Base-by-base conservation (phyloP, 176 grass and related monocot genomes). In the Panicum miliaceum region DNA sequence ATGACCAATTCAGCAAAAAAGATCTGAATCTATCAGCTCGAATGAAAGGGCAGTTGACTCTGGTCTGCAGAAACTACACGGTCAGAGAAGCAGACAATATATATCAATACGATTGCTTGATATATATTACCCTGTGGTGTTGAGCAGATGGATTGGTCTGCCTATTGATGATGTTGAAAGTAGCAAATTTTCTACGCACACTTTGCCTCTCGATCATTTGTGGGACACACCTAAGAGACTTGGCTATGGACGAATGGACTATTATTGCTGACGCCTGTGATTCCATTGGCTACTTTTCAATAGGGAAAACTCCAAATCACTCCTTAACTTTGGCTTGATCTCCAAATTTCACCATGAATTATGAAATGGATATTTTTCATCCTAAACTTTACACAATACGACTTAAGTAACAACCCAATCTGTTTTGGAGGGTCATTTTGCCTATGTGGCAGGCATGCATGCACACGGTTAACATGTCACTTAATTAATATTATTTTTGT, bases 111-210 rank as follows among this genome's bases (percentile, higher is more conserved):
- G 10, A 73, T 84, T 73, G 81, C 36, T 65, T 84, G 27, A 56
- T 79, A 34, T 79, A 34, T 50, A 64, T 58, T 83, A 15, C 60
- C 64, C 60, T 13, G 43, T 82, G 34, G 63, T 48, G 75, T 84
- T 65, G 37, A 88, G 57, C 57, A 58, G 53, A 40, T 68, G 76
- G 50, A 48, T 67, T 10, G 51, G 26, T 75, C 34, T 38, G 46
- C 43, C n/a, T n/a, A 35, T 79, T 86, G 84, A 86, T 57, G 67
- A 86, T 57, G 67, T 73, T 15, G 40, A 90, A 83, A 73, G 73
- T 73, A n/a, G 26, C 40, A 73, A 73, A 25, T 43, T 67, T 86
- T 83, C 16, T 67, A 57, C n/a, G 12, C 40, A 5, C 40, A 77
- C 18, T 66, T 72, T 47, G 68, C 42, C 68, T 74, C 36, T 48